Conservation (phyloP, 306 rosid species). For the Notholithocarpus densiflorus region DNA sequence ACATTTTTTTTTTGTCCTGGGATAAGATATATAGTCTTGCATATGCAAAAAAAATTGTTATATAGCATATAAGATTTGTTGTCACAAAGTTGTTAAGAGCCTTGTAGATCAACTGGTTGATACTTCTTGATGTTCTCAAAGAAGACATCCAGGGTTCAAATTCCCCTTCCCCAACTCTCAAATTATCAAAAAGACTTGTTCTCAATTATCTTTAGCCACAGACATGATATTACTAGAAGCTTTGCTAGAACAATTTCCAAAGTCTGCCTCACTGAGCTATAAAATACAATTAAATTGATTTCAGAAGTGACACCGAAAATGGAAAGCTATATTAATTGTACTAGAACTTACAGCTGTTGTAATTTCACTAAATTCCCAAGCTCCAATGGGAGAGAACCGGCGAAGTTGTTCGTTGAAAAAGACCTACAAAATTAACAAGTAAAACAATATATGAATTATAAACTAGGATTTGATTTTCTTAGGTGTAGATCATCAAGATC, state of each 20-base stretch:
- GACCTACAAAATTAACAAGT: conserved; percentile 36
- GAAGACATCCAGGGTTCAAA: too few species aligned
- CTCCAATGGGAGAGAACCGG: conserved; percentile 73
- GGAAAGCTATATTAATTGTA: too few species aligned
- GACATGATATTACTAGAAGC: neutral
- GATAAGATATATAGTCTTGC: too few species aligned
- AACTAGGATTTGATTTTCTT: neutral
- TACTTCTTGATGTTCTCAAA: too few species aligned
- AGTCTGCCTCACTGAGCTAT: neutral
- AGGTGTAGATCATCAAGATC: neutral
- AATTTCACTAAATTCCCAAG: conserved; percentile 46
- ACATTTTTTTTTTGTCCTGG: too few species aligned
- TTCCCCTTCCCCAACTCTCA: too few species aligned
- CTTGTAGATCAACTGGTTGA: too few species aligned
- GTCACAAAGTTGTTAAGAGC: neutral
- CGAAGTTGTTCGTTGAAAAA: conserved; percentile 58
- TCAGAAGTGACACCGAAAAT: neutral
- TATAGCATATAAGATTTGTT: neutral
- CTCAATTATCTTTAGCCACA: neutral
- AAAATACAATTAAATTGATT: neutral
- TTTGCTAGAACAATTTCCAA: neutral
- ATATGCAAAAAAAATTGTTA: too few species aligned
- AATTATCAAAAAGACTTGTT: too few species aligned
- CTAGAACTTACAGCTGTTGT: too few species aligned
- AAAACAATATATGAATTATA: neutral